Percentiles rank a stretch among this genome's conserved stretches.
phyloP scores from a whole-genome alignment of 2,329 filamentous ascomycete genomes.

The Phaeosphaeriaceae sp. region DNA sequence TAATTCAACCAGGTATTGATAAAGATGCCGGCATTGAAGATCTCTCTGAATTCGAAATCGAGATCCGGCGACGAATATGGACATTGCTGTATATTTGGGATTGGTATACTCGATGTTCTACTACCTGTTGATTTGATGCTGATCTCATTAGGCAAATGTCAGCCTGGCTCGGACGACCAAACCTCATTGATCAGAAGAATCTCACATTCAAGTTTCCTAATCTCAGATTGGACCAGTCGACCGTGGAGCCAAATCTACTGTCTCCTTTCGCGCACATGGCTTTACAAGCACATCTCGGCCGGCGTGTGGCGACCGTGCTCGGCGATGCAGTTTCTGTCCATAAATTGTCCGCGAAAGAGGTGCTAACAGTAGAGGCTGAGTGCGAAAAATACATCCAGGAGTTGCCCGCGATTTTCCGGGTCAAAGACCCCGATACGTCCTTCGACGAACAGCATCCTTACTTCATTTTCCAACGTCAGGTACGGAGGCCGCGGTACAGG shows the following conservation, averaged over 20 bases:
- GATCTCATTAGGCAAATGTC: constrained; percentile 49
- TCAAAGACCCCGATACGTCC: constrained; percentile 51
- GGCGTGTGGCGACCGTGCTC: constrained; percentile 34
- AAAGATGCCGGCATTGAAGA: constrained; percentile 45
- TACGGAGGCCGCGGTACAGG: neutral
- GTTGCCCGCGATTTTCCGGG: constrained; percentile 52
- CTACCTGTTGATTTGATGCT: neutral
- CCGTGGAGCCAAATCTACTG: constrained; percentile 44
- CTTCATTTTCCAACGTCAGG: constrained; percentile 55
- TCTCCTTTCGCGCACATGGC: constrained; percentile 55
- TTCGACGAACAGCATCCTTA: constrained; percentile 53
- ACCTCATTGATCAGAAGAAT: constrained; percentile 53
- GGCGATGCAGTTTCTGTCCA: constrained; percentile 23
- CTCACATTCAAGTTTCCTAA: constrained; percentile 51
- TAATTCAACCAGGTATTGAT: constrained; percentile 44
- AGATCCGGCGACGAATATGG: constrained; percentile 58
- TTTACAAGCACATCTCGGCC: constrained; percentile 50
- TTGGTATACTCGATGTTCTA: constrained; percentile 45
- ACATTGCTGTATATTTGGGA: constrained; percentile 58
- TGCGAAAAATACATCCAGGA: constrained; percentile 54
- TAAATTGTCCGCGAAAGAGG: constrained; percentile 28
- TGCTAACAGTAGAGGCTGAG: constrained; percentile 38
- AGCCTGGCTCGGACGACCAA: constrained; percentile 52
- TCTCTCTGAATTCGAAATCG: constrained; percentile 55
- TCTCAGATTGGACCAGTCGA: constrained; percentile 46